phyloP scores from a whole-genome alignment of 202 grass and related monocot species.

The Elaeis oleifera region DNA sequence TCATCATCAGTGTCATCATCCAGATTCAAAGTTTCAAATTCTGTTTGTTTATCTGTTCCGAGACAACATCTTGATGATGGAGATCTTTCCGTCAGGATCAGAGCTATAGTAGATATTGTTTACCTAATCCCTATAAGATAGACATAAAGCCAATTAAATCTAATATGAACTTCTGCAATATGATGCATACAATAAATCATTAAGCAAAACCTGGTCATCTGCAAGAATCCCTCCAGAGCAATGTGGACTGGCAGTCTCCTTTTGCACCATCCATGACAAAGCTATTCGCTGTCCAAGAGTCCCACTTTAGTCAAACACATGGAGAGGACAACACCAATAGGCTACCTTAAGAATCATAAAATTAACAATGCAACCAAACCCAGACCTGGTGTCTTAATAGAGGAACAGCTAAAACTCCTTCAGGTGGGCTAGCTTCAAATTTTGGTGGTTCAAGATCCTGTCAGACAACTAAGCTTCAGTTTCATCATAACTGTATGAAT shows the following conservation, averaged over 20 bases:
- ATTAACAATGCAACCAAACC: slow-evolving; percentile 1
- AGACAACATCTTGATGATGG: slow-evolving; percentile 35
- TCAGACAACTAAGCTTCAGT: slow-evolving; percentile 19
- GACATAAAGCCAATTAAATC: neutral
- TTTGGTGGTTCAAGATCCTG: slow-evolving; percentile 90
- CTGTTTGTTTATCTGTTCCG: slow-evolving; percentile 35
- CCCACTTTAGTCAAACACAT: slow-evolving; percentile 17
- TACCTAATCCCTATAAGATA: slow-evolving; percentile 83
- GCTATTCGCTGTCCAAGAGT: slow-evolving; percentile 70
- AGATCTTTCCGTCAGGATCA: slow-evolving; percentile 84
- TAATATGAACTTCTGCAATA: neutral
- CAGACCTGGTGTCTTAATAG: slow-evolving; percentile 92
- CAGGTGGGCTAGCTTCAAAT: slow-evolving; percentile 73
- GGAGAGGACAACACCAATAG: slow-evolving; percentile 15
- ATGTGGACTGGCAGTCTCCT: slow-evolving; percentile 55
- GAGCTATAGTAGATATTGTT: slow-evolving; percentile 85
- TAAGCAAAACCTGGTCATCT: slow-evolving; percentile 79
- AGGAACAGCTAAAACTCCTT: slow-evolving; percentile 75
- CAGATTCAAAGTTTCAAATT: slow-evolving; percentile 72
- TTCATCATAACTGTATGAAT: slow-evolving; percentile 17
- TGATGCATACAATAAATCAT: neutral
- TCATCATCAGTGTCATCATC: slow-evolving; percentile 70
- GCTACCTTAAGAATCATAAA: slow-evolving; percentile 10
- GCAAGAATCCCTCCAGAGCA: slow-evolving; percentile 97
- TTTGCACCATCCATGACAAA: slow-evolving; percentile 96